These are phyloP conservation scores for Leptographium galeiforme DNA, from an alignment of 2,329 filamentous ascomycete genomes.

Conservation along the genomic window DNA sequence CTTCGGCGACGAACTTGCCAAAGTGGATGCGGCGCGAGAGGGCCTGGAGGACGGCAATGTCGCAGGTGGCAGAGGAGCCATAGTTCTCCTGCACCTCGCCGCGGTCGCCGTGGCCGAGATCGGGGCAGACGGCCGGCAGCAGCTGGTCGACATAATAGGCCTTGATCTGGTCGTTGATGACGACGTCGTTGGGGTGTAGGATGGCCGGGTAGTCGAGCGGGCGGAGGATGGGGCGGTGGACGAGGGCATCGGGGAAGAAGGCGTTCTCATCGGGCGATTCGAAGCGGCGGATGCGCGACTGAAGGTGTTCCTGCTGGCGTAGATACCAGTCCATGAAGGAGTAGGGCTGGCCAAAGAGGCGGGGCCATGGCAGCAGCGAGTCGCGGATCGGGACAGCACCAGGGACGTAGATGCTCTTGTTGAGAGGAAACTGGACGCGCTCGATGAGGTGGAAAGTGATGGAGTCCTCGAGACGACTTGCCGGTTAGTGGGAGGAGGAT, in stretches of 20 bases:
- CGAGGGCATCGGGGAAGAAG: constrained; percentile 77
- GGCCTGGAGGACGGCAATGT: constrained; percentile 82
- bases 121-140: constrained; percentile 69
- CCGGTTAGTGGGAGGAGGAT: constrained; percentile 1
- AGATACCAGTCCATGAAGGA: constrained; percentile 94
- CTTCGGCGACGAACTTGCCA: constrained; percentile 95
- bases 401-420: constrained; percentile 71
- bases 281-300: constrained; percentile 88
- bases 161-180: constrained; percentile 81
- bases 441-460: constrained; percentile 97
- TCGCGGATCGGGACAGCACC: constrained; percentile 69
- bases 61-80: constrained; percentile 79
- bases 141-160: constrained; percentile 70
- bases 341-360: constrained; percentile 31
- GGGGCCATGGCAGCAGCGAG: constrained; percentile 5
- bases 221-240: constrained; percentile 63
- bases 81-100: constrained; percentile 90
- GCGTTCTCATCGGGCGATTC: constrained; percentile 94
- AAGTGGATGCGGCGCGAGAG: constrained; percentile 88
- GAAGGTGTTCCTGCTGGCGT: constrained; percentile 74
- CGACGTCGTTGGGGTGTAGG: constrained; percentile 77
- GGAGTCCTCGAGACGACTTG: constrained; percentile 87
- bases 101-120: constrained; percentile 63
- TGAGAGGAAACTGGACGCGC: constrained; percentile 91
- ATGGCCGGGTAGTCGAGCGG: constrained; percentile 80